phyloP scores from a whole-genome alignment of 2,329 filamentous ascomycete species.

The Aspergillus texensis region DNA sequence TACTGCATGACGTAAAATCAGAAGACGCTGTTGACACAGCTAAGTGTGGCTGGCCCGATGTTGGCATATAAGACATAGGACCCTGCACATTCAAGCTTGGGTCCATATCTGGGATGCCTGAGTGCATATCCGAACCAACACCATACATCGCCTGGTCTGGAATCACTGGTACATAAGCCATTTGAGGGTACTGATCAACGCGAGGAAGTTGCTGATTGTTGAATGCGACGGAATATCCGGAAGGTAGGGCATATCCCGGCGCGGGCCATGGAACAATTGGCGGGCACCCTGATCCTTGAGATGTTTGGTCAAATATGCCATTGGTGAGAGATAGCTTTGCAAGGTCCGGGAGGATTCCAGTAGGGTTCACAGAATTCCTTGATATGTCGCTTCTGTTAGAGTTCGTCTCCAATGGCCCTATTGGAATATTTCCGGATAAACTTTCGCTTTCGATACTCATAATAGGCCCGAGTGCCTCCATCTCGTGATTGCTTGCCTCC shows the following conservation, averaged over 20 bases:
- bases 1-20: conserved; percentile 11
- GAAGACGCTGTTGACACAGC: conserved; percentile 11
- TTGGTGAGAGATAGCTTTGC: not conserved
- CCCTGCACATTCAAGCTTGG: conserved; percentile 18
- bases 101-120: conserved; percentile 21
- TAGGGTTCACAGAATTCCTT: not conserved
- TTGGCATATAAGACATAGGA: conserved; percentile 14
- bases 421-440: not conserved
- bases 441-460: not conserved
- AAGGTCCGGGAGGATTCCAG: not conserved
- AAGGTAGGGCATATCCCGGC: conserved; percentile 14
- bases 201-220: conserved; percentile 14
- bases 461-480: not conserved
- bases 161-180: conserved; percentile 11
- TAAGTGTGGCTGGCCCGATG: conserved; percentile 17
- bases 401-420: not conserved
- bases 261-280: conserved; percentile 15
- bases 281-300: conserved; percentile 8
- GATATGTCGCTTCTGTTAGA: not conserved
- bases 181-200: conserved; percentile 16
- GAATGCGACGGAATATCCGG: conserved; percentile 5
- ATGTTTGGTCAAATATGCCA: conserved; percentile 5
- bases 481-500: conserved; percentile 8
- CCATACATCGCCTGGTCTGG: conserved; percentile 15
- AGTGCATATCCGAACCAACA: conserved; percentile 15